Percentiles rank a stretch among this genome's conserved stretches.
phyloP scores from a whole-genome alignment of 345 rosid genomes.

The Eucalyptus cloeziana region DNA sequence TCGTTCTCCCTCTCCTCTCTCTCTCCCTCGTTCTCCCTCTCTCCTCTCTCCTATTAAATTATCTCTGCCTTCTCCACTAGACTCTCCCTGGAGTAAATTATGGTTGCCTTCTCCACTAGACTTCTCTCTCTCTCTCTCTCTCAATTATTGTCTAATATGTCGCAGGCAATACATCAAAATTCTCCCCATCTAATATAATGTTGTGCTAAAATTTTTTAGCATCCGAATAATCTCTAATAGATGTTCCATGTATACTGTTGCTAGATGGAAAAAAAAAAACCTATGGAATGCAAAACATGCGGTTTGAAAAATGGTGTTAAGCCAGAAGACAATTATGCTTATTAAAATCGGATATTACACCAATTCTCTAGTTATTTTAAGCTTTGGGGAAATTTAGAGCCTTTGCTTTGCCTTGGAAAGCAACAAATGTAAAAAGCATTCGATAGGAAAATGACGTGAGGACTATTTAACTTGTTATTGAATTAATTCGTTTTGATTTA shows the following conservation, averaged over 20 bases:
- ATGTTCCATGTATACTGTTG: neutral
- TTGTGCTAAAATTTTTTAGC: neutral
- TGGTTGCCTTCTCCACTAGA: neutral
- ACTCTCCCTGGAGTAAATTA: neutral
- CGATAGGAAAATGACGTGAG: neutral
- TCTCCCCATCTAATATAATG: neutral
- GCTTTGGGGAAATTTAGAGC: neutral
- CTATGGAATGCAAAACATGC: neutral
- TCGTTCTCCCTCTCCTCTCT: neutral
- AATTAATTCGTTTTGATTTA: neutral
- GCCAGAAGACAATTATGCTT: neutral
- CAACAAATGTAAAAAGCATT: neutral
- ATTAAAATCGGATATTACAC: neutral
- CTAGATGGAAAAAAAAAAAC: neutral
- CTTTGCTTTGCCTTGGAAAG: neutral
- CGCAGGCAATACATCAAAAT: neutral
- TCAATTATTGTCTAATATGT: neutral
- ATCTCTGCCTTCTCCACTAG: slow-evolving; percentile 2
- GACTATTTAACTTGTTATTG: neutral
- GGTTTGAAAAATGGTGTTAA: neutral
- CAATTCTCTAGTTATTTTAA: neutral
- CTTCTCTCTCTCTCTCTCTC: neutral
- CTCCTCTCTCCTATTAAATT: too few relatives aligned
- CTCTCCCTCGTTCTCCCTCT: slow-evolving; percentile 1
- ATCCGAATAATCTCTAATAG: neutral